Evolutionary conservation across 192 early-diverging fungal genomes (phyloP).

Genomic region (Entomortierella lignicola): DNA sequence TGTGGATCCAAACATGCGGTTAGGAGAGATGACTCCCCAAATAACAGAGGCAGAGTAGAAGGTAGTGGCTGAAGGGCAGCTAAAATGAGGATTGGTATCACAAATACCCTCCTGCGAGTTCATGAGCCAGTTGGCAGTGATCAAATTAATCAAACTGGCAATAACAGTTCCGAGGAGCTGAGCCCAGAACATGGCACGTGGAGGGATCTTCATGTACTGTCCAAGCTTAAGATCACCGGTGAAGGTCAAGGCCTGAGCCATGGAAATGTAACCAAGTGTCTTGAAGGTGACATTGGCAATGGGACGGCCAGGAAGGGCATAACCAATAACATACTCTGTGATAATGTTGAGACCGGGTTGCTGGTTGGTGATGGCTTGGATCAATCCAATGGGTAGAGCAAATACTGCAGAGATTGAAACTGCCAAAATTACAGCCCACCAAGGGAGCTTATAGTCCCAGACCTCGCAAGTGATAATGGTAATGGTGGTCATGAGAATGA

Average conservation of each 20-base stretch:
- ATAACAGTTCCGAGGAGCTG: slow-evolving; percentile 72
- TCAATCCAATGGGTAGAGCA: slow-evolving; percentile 67
- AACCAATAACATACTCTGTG: slow-evolving; percentile 68
- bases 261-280: slow-evolving; percentile 64
- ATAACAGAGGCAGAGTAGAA: slow-evolving; percentile 76
- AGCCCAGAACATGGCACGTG: slow-evolving; percentile 61
- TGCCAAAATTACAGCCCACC: slow-evolving; percentile 62
- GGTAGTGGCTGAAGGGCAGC: slow-evolving; percentile 57
- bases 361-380: slow-evolving; percentile 65
- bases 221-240: slow-evolving; percentile 76
- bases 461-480: slow-evolving; percentile 46
- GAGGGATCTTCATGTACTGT: slow-evolving; percentile 38
- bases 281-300: slow-evolving; percentile 69
- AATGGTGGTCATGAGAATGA: slow-evolving; percentile 44
- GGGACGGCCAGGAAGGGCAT: slow-evolving; percentile 65
- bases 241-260: slow-evolving; percentile 81
- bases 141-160: slow-evolving; percentile 64
- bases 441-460: slow-evolving; percentile 56
- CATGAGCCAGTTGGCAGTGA: slow-evolving; percentile 58
- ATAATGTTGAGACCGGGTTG: slow-evolving; percentile 66
- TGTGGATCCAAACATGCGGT: slow-evolving; percentile 63
- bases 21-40: slow-evolving; percentile 81
- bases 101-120: slow-evolving; percentile 54
- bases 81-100: slow-evolving; percentile 38
- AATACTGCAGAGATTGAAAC: slow-evolving; percentile 52